These are phyloP conservation scores for Euryodendron excelsum DNA, from an alignment of 148 eudicot genomes.

Conservation along the genomic window DNA sequence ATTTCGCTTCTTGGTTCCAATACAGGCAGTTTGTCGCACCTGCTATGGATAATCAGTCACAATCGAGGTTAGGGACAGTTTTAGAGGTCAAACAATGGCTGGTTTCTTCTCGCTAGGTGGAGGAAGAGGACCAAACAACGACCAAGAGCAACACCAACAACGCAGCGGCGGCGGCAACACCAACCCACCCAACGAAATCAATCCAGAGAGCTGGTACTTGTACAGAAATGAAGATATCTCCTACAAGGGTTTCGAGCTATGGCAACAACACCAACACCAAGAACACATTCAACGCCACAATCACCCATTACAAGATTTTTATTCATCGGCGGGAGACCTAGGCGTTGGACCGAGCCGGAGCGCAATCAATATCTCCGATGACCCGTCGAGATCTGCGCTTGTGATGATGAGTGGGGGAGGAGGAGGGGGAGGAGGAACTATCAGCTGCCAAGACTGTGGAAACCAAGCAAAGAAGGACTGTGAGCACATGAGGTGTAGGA, in stretches of 20 bases:
- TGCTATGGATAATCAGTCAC: constrained; percentile 28
- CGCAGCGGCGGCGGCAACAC: constrained; percentile 9
- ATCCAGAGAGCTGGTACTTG: constrained; percentile 42
- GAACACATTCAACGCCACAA: constrained; percentile 14
- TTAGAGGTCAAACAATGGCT: constrained; percentile 34
- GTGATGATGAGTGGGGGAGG: constrained; percentile 29
- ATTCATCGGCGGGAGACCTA: constrained; percentile 26
- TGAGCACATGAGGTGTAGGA: constrained; percentile 56
- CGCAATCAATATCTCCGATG: constrained; percentile 17
- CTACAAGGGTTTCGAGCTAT: constrained; percentile 44
- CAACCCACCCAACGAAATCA: constrained; percentile 18
- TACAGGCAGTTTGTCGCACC: neutral
- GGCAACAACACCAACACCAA: constrained; percentile 36
- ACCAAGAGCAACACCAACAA: constrained; percentile 6
- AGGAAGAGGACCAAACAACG: constrained; percentile 20
- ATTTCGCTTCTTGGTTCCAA: constrained; percentile 5
- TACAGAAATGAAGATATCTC: constrained; percentile 33
- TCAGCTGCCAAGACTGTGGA: constrained; percentile 67
- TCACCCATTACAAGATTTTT: constrained; percentile 35
- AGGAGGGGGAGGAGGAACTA: constrained; percentile 31
- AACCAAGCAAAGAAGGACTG: constrained; percentile 74
- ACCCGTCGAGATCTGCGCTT: constrained; percentile 27
- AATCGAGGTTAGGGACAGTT: constrained; percentile 15
- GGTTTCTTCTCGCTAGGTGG: constrained; percentile 50
- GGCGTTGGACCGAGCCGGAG: constrained; percentile 30